A percentile compares a stretch with the other conserved stretches of the same genome.
phyloP scores from a whole-genome alignment of 306 rosid species.

The Vicia villosa region DNA sequence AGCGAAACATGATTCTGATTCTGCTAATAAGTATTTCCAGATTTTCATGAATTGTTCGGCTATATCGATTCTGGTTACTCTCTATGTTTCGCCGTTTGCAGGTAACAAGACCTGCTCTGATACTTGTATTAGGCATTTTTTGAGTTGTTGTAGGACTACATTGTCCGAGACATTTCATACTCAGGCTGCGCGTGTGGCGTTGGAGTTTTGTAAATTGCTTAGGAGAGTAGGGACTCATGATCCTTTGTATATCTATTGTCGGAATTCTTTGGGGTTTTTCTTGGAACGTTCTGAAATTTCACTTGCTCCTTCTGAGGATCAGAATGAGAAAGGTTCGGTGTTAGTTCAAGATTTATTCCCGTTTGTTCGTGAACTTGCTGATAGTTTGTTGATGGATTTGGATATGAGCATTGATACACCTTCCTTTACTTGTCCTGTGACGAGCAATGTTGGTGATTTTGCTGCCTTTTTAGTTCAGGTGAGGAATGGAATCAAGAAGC shows the following conservation, averaged over 20 bases:
- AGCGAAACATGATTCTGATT: slow-evolving; percentile 32
- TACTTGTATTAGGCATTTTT: slow-evolving; percentile 59
- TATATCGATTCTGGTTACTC: slow-evolving; percentile 64
- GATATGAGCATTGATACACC: slow-evolving; percentile 50
- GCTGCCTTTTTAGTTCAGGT: slow-evolving; percentile 59
- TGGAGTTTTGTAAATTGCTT: slow-evolving; percentile 85
- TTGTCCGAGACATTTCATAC: slow-evolving; percentile 46
- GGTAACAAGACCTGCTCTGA: slow-evolving; percentile 68
- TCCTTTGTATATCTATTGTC: slow-evolving; percentile 68
- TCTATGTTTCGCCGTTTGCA: slow-evolving; percentile 55
- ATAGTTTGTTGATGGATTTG: slow-evolving; percentile 62
- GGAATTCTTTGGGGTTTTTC: slow-evolving; percentile 66
- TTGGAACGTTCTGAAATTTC: slow-evolving; percentile 52
- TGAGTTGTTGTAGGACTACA: slow-evolving; percentile 47
- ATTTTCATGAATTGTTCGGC: slow-evolving; percentile 62
- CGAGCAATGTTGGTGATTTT: slow-evolving; percentile 61
- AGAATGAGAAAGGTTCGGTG: slow-evolving; percentile 37
- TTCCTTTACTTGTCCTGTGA: slow-evolving; percentile 43
- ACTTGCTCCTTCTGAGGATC: slow-evolving; percentile 33
- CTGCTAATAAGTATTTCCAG: slow-evolving; percentile 56
- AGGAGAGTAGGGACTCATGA: slow-evolving; percentile 58
- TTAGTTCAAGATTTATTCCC: slow-evolving; percentile 63
- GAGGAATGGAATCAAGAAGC: slow-evolving; percentile 44
- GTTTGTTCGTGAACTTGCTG: slow-evolving; percentile 66
- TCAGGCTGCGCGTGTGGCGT: slow-evolving; percentile 58